A percentile compares a stretch with the other conserved stretches of the same genome.
These are phyloP conservation scores for Leucogyrophana mollusca DNA, from an alignment of 768 basidiomycete species.

Conservation along the genomic window DNA sequence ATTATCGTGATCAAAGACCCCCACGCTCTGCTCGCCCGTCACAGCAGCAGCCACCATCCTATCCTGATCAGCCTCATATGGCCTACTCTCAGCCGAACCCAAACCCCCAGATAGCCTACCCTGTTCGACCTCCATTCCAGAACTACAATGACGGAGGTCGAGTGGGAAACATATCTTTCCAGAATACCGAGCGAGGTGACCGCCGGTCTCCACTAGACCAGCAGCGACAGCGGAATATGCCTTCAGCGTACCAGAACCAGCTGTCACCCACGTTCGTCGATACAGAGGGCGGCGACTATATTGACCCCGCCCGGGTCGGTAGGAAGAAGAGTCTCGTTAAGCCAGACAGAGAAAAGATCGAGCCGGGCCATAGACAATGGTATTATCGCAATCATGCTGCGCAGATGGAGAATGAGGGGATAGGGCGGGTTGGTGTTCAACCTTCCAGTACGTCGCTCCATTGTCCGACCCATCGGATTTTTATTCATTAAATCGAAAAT, in stretches of 20 bases:
- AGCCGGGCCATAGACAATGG: constrained; percentile 91
- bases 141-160: neutral
- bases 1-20: constrained; percentile 44
- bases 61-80: constrained; percentile 27
- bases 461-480: neutral
- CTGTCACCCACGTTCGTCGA: constrained; percentile 39
- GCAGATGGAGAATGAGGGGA: constrained; percentile 69
- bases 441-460: constrained; percentile 70
- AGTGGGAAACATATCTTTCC: constrained; percentile 60
- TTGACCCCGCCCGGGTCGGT: constrained; percentile 52
- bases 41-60: constrained; percentile 37
- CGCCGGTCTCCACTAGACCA: constrained; percentile 56
- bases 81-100: constrained; percentile 16
- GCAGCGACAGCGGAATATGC: constrained; percentile 46
- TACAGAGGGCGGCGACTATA: constrained; percentile 29
- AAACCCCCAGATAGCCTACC: neutral
- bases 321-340: constrained; percentile 91
- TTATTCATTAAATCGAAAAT: constrained; percentile 7
- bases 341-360: constrained; percentile 95
- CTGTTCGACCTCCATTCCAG: neutral
- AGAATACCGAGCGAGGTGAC: constrained; percentile 68
- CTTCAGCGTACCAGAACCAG: constrained; percentile 45
- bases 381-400: constrained; percentile 90
- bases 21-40: constrained; percentile 52
- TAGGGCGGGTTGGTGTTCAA: constrained; percentile 61